These are phyloP conservation scores for Candida wancherniae DNA, from an alignment of 805 yeast genomes.

Conservation along the genomic window DNA sequence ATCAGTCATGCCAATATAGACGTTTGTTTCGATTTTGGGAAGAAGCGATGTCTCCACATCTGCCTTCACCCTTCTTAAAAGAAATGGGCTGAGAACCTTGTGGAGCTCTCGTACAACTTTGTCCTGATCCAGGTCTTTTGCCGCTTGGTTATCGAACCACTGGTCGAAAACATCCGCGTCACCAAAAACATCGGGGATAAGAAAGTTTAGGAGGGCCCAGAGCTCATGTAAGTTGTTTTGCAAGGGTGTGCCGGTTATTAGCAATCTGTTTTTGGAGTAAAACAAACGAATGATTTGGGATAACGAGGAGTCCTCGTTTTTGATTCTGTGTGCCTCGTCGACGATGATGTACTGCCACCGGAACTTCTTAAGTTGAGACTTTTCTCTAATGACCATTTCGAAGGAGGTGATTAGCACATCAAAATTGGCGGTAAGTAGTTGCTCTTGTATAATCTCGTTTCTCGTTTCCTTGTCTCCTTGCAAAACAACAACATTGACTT, in stretches of 20 bases:
- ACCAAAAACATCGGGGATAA: constrained; percentile 91
- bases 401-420: constrained; percentile 89
- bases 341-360: constrained; percentile 92
- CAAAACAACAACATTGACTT: constrained; percentile 75
- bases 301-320: constrained; percentile 86
- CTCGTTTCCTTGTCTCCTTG: constrained; percentile 91
- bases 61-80: constrained; percentile 82
- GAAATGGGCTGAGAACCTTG: constrained; percentile 80
- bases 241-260: constrained; percentile 94
- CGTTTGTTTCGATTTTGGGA: constrained; percentile 86
- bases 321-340: constrained; percentile 96
- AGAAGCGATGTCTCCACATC: constrained; percentile 89
- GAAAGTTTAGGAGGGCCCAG: constrained; percentile 90
- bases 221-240: constrained; percentile 93
- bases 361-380: constrained; percentile 69
- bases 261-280: constrained; percentile 74
- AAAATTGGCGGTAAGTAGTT: constrained; percentile 67
- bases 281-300: constrained; percentile 90
- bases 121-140: constrained; percentile 53
- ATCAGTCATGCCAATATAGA: constrained; percentile 90
- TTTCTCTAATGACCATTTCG: constrained; percentile 91
- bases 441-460: constrained; percentile 49
- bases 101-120: constrained; percentile 83
- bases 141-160: constrained; percentile 68
- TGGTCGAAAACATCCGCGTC: constrained; percentile 86